A percentile compares a stretch with the other conserved stretches of the same genome.
phyloP scores from a whole-genome alignment of 202 grass and related monocot species.

The Carex sylvatica region DNA sequence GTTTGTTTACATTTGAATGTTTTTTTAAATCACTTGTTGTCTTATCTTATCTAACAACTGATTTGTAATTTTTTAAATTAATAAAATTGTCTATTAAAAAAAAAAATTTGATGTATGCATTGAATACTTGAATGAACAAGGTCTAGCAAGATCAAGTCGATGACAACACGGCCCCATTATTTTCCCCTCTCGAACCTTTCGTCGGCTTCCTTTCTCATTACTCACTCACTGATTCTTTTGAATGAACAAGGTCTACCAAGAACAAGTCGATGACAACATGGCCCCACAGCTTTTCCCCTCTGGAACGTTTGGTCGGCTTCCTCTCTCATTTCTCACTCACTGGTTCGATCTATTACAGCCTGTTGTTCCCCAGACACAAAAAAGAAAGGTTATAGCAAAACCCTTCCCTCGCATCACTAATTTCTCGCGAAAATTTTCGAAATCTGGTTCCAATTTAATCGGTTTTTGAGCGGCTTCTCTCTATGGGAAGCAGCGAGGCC shows the following conservation, averaged over 20 bases:
- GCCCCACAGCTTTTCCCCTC: not conserved
- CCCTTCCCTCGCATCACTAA: constrained; percentile 2
- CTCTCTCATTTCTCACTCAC: constrained; percentile 13
- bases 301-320: not conserved
- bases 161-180: not conserved
- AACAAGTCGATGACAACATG: not conserved
- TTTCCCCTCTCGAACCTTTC: not conserved
- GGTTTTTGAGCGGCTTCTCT: not conserved
- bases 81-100: too few species aligned
- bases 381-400: not conserved
- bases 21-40: too few species aligned
- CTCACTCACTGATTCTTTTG: not conserved
- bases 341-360: constrained; percentile 11
- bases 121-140: not conserved
- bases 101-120: not conserved
- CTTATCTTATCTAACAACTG: too few species aligned
- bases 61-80: too few species aligned
- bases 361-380: constrained; percentile 3
- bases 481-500: constrained; percentile 28
- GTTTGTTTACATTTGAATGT: too few species aligned
- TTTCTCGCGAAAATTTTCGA: not conserved
- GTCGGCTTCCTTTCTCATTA: not conserved
- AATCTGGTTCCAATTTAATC: not conserved
- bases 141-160: not conserved
- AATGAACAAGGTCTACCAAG: not conserved